Conservation (phyloP, 2,329 filamentous ascomycete species). For the Nigrospora oryzae region DNA sequence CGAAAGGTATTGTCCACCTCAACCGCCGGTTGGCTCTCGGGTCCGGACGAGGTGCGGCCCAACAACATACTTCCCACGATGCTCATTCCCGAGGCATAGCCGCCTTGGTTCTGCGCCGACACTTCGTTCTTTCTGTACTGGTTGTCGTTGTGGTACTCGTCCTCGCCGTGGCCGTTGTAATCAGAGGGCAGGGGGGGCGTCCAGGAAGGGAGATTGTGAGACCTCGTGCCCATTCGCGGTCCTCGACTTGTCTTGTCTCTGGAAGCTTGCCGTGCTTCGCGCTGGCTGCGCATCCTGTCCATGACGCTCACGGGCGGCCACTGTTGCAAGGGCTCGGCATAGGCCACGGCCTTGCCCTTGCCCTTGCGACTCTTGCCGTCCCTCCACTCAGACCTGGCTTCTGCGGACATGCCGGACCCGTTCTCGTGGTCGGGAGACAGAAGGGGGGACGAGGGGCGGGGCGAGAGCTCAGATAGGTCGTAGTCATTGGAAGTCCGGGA, state of each 20-base stretch:
- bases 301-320: slow-evolving; percentile 6
- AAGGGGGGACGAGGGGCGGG: slow-evolving; percentile 17
- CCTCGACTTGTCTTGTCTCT: not conserved
- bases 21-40: slow-evolving; percentile 3
- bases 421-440: slow-evolving; percentile 9
- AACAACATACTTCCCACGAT: slow-evolving; percentile 19
- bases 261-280: not conserved
- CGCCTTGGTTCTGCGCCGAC: not conserved
- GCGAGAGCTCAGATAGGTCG: slow-evolving; percentile 19
- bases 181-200: slow-evolving; percentile 11
- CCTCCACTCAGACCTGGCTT: not conserved
- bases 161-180: slow-evolving; percentile 2
- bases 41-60: slow-evolving; percentile 5
- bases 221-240: not conserved
- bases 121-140: not conserved
- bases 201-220: slow-evolving; percentile 9
- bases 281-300: slow-evolving; percentile 5
- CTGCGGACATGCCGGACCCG: not conserved
- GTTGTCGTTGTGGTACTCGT: not conserved
- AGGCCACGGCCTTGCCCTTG: slow-evolving; percentile 12
- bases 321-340: slow-evolving; percentile 6
- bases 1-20: slow-evolving; percentile 19
- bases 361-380: slow-evolving; percentile 2
- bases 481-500: slow-evolving; percentile 13
- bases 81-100: slow-evolving; percentile 8